A percentile compares a stretch with the other conserved stretches of the same genome.
Conservation (phyloP, 2,329 filamentous ascomycete species). For the Trichoderma arundinaceum region DNA sequence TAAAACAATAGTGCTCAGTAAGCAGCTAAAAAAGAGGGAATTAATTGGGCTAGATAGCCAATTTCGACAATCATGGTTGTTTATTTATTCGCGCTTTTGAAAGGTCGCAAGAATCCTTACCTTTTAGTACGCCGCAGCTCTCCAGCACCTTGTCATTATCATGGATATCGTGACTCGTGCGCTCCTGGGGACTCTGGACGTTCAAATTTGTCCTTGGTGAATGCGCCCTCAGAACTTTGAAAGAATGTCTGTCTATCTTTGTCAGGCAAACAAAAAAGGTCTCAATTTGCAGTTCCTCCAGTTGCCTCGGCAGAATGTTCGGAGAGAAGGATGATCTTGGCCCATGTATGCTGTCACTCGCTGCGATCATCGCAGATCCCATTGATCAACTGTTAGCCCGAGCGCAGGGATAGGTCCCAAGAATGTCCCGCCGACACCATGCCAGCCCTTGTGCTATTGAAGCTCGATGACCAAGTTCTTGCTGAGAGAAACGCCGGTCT, state of each 20-base stretch:
- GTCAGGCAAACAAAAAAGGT: background rate
- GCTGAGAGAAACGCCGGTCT: background rate
- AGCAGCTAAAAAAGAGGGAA: conserved; percentile 17
- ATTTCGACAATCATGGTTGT: background rate
- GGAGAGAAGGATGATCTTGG: background rate
- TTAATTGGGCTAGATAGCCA: background rate
- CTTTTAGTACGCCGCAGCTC: no score
- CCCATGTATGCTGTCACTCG: conserved; percentile 1
- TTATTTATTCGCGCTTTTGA: background rate
- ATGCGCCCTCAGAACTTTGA: background rate
- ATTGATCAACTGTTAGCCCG: background rate
- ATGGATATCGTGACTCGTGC: background rate
- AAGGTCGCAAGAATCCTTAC: no score
- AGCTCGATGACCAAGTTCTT: background rate
- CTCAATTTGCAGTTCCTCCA: background rate
- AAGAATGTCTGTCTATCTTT: no score
- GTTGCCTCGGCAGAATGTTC: background rate
- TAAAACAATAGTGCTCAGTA: background rate
- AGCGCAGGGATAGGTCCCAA: background rate
- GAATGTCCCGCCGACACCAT: background rate
- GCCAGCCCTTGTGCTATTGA: background rate
- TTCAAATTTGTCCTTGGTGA: background rate
- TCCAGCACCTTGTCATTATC: background rate
- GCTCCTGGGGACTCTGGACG: background rate
- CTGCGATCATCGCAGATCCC: conserved; percentile 11